phyloP scores from a whole-genome alignment of 2,329 filamentous ascomycete genomes.

The Xylaria sp. region DNA sequence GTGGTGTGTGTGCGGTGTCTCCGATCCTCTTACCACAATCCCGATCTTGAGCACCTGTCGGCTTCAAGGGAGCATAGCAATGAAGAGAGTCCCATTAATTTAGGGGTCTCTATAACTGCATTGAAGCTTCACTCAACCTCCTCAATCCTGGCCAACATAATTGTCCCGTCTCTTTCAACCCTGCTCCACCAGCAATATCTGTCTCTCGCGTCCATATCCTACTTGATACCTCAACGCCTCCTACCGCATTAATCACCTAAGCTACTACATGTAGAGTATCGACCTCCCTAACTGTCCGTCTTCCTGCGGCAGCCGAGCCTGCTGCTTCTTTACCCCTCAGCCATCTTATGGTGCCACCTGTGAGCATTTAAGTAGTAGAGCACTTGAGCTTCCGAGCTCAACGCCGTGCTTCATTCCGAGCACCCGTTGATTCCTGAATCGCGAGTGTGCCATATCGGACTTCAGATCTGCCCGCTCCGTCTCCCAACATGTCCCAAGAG shows the following conservation, averaged over 20 bases:
- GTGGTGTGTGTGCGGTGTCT: constrained; percentile 28
- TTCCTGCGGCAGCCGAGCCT: constrained; percentile 21
- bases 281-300: constrained; percentile 8
- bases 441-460: constrained; percentile 20
- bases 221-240: constrained; percentile 12
- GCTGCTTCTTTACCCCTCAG: constrained; percentile 31
- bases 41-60: constrained; percentile 41
- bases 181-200: neutral
- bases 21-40: constrained; percentile 43
- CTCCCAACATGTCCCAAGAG: constrained; percentile 45
- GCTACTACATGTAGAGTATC: neutral
- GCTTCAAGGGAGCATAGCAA: constrained; percentile 35
- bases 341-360: constrained; percentile 20
- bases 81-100: constrained; percentile 16
- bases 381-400: constrained; percentile 11
- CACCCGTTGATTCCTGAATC: constrained; percentile 19
- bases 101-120: neutral
- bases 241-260: neutral
- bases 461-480: constrained; percentile 7
- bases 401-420: constrained; percentile 3
- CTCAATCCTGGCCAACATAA: neutral
- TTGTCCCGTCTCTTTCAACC: constrained; percentile 16
- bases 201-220: neutral
- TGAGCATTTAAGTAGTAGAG: constrained; percentile 16
- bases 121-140: constrained; percentile 8